These are phyloP conservation scores for Lithocarpus polystachyus DNA, from an alignment of 306 rosid genomes.

Conservation along the genomic window DNA sequence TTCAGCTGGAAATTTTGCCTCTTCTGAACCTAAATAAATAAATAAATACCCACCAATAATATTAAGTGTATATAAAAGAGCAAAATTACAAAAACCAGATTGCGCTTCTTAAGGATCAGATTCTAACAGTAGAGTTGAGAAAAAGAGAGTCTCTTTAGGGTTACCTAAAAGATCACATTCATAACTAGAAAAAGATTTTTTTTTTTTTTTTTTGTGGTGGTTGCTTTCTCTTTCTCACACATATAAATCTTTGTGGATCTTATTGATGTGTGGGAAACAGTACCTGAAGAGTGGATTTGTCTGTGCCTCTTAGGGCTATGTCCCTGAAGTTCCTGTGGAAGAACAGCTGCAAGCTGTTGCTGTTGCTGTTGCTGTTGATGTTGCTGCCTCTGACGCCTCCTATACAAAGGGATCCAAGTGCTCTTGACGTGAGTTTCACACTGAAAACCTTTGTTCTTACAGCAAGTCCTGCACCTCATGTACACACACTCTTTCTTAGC, in stretches of 20 bases:
- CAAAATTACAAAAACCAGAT: background rate
- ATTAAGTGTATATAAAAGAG: background rate
- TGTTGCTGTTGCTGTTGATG: background rate
- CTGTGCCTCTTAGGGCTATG: conserved; percentile 29
- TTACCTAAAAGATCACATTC: background rate
- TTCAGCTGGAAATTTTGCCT: conserved; percentile 42
- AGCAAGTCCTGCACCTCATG: conserved; percentile 69
- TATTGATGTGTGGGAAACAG: background rate
- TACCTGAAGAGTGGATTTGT: conserved; percentile 26
- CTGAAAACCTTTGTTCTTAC: conserved; percentile 55
- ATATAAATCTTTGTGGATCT: background rate
- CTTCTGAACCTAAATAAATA: conserved; percentile 31
- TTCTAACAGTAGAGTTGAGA: background rate
- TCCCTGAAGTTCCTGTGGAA: conserved; percentile 24
- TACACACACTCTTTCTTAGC: conserved; percentile 64
- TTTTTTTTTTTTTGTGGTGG: background rate
- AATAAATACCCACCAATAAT: background rate
- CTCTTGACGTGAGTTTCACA: conserved; percentile 69
- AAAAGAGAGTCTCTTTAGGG: conserved; percentile 16
- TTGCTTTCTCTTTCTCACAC: background rate
- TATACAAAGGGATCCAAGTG: conserved; percentile 62
- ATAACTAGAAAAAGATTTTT: background rate
- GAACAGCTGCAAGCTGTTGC: conserved; percentile 3
- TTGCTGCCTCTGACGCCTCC: conserved; percentile 36
- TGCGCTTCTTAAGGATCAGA: background rate